Conservation (phyloP, 768 basidiomycete species). For the Candolleomyces efflorescens region DNA sequence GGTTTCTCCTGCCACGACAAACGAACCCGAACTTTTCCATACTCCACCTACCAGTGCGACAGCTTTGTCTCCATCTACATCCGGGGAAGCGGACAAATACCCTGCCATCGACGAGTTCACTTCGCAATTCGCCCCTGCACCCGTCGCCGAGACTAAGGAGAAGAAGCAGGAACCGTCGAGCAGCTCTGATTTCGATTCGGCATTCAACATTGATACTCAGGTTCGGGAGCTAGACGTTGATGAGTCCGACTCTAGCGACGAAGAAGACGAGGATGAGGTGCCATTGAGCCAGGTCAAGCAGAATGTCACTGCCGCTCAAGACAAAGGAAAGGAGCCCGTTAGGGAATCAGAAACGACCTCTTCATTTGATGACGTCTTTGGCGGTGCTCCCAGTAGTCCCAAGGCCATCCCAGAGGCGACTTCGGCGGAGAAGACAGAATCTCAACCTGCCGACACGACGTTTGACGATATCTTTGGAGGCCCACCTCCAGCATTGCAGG, state of each 20-base stretch:
- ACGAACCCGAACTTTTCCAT: conserved; percentile 51
- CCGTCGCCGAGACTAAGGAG: conserved; percentile 13
- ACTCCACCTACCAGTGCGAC: conserved; percentile 51
- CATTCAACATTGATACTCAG: conserved; percentile 47
- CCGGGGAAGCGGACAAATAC: conserved; percentile 35
- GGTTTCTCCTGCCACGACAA: conserved; percentile 25
- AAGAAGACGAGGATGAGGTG: conserved; percentile 33
- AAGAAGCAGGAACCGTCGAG: neutral
- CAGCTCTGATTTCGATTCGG: conserved; percentile 34
- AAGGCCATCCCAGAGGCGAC: conserved; percentile 14
- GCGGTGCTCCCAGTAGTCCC: conserved; percentile 14
- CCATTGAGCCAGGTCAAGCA: conserved; percentile 30
- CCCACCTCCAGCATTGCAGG: conserved; percentile 5
- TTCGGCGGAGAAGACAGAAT: neutral
- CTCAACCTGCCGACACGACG: conserved; percentile 16
- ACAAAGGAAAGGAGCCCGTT: conserved; percentile 9
- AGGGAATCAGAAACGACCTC: conserved; percentile 16
- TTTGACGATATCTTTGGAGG: conserved; percentile 9
- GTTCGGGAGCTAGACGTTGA: conserved; percentile 56
- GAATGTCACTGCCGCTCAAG: neutral
- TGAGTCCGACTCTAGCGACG: conserved; percentile 38
- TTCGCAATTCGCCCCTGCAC: conserved; percentile 12
- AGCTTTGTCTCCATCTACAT: conserved; percentile 17
- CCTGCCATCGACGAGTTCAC: conserved; percentile 31
- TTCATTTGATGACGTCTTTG: conserved; percentile 60